These are phyloP conservation scores for Thuja plicata DNA, from an alignment of 83 land plant genomes.

Conservation along the genomic window DNA sequence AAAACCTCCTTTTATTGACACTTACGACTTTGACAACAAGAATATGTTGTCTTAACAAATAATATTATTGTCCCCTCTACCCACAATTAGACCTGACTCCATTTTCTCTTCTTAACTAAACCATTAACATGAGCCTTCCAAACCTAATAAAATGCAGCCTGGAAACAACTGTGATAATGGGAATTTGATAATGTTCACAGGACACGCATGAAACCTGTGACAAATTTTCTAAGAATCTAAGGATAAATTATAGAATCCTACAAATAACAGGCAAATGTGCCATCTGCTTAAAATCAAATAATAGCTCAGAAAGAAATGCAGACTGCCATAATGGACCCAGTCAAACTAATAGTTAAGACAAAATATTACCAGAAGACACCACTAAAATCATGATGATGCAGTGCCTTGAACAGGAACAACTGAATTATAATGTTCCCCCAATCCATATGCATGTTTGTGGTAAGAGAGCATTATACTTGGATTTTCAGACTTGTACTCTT, in stretches of 20 bases:
- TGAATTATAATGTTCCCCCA: conserved; percentile 98
- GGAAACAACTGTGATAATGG: neutral
- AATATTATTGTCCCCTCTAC: conserved; percentile 2
- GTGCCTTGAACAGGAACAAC: conserved; percentile 47
- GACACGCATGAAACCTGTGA: neutral
- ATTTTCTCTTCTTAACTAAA: neutral
- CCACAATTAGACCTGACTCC: neutral
- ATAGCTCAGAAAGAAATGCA: neutral
- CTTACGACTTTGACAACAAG: neutral
- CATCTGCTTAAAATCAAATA: conserved; percentile 4
- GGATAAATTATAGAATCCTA: neutral
- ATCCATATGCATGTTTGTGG: conserved; percentile 93
- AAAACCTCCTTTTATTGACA: neutral
- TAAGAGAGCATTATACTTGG: conserved; percentile 74
- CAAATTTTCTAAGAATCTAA: neutral
- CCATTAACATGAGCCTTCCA: conserved; percentile 11
- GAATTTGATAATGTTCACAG: neutral
- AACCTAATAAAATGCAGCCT: conserved; percentile 18
- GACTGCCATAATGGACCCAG: neutral
- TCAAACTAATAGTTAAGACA: neutral
- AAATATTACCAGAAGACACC: neutral
- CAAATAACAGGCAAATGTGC: neutral
- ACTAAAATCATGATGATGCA: conserved; percentile 8
- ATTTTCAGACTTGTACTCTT: conserved; percentile 64
- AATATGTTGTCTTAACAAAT: neutral